Base-by-base conservation (phyloP, 768 basidiomycete genomes). In the Trametes coccinea region DNA sequence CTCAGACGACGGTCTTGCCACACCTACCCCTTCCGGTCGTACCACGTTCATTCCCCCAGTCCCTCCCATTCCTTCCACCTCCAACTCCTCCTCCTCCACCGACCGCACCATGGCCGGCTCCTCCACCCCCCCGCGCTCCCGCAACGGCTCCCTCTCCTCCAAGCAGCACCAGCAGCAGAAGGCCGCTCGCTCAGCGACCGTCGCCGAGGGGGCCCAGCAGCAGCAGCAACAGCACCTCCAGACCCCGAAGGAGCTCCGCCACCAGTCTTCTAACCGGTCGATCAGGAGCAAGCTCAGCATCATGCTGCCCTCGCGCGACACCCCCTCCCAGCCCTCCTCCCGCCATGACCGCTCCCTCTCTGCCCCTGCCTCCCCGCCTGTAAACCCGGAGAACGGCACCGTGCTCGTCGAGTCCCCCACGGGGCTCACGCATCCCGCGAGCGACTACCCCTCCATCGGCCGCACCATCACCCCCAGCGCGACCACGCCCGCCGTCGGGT, bases 401-500 rank as follows among this genome's bases (percentile, higher is more conserved):
- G 60, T 60, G 33, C 64, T 71, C 37, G 70, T 71, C 49, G 70
- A 71, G 60, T 71, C 70, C n/a, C 70, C 70, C 37, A 69, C 67
- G 16, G 56, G 59, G 31, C 62, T 69, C 43, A 52, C 41, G 46
- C 43, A 55, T 14, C 41, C 55, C 31, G 30, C 47, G 2, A 54
- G 44, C n/a, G 50, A 52, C 37, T 45, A 51, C 52, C 43, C 46
- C 34, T 61, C 60, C 29, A 43, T 56, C 50, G 27, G 45, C 22
- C 61, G 37, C 51, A 60, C 66, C 45, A 53, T 60, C 22, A 30
- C 56, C 60, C 17, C 52, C 2, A 57, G 59, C 57, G 27, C 53
- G 41, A 57, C 60, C 34, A 39, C 59, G 48, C 16, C 61, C 48
- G 22, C 66, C 53, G 53, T 60, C 39, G 60, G 60, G 56, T 37